Conservation (phyloP, 495 filamentous ascomycete species). For the Penicillium argentinense region DNA sequence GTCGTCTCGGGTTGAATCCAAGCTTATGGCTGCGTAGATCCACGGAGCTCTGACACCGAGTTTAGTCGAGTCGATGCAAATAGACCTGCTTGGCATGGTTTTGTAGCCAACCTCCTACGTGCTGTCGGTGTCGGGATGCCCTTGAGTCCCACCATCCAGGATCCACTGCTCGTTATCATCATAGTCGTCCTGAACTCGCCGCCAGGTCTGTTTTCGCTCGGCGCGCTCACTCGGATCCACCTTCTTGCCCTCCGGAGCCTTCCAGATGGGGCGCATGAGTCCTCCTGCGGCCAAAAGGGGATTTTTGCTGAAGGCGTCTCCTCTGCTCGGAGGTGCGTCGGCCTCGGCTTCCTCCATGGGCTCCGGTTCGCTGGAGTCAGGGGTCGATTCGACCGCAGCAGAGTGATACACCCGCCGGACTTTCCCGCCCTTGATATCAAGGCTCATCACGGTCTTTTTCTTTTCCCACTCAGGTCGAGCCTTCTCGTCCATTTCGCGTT, state of each 20-base stretch:
- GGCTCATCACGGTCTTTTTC: constrained; percentile 78
- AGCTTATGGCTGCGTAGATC: too few species aligned
- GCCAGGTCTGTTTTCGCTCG: constrained; percentile 63
- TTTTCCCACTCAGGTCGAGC: constrained; percentile 92
- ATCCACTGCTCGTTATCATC: constrained; percentile 93
- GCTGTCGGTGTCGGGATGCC: too few species aligned
- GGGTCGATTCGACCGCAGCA: constrained; percentile 28
- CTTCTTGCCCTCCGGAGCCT: constrained; percentile 48
- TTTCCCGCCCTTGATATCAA: constrained; percentile 77
- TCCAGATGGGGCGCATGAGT: constrained; percentile 78
- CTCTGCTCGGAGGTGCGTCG: constrained; percentile 18
- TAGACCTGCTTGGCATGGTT: too few species aligned
- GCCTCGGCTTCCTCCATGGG: constrained; percentile 32
- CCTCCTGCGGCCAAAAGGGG: constrained; percentile 70
- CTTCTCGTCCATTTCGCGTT: constrained; percentile 88
- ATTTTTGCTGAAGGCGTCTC: constrained; percentile 77
- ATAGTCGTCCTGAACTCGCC: constrained; percentile 86
- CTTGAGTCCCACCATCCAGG: constrained; percentile 77
- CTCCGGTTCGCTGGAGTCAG: constrained; percentile 38
- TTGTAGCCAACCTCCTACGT: too few species aligned
- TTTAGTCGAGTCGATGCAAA: too few species aligned
- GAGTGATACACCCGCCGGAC: constrained; percentile 70
- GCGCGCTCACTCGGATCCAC: constrained; percentile 35
- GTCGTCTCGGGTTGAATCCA: too few species aligned
- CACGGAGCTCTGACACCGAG: too few species aligned